Percentiles rank a stretch among this genome's conserved stretches.
Conservation (phyloP, 495 filamentous ascomycete genomes). For the Tricharina praecox region DNA sequence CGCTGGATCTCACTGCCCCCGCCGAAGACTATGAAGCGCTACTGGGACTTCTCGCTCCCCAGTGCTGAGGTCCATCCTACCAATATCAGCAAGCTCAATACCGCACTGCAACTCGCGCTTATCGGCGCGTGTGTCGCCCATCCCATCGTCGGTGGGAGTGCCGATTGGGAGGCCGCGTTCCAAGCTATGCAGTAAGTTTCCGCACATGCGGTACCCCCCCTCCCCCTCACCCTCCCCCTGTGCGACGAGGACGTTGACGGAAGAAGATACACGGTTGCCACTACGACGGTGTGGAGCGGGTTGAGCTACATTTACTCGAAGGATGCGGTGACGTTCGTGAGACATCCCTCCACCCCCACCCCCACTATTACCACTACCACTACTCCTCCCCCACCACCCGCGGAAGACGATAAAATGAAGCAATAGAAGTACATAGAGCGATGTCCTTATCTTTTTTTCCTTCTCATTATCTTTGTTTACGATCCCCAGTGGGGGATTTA, state of each 20-base stretch:
- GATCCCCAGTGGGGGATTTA: too few relatives aligned
- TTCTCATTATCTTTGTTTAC: too few relatives aligned
- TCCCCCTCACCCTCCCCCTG: too few relatives aligned
- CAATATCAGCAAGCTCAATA: constrained; percentile 72
- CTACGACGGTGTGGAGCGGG: constrained; percentile 71
- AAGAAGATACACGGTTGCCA: constrained; percentile 54
- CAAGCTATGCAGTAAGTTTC: constrained; percentile 53
- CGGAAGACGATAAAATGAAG: too few relatives aligned
- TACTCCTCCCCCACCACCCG: too few relatives aligned
- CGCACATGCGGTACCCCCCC: too few relatives aligned
- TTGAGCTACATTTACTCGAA: constrained; percentile 67
- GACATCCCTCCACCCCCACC: constrained; percentile 31
- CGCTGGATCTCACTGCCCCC: constrained; percentile 83
- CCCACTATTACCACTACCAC: too few relatives aligned
- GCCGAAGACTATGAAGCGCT: constrained; percentile 80
- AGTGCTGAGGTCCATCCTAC: constrained; percentile 88
- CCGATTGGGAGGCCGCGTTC: constrained; percentile 37
- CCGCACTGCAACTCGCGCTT: constrained; percentile 58
- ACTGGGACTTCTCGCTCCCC: constrained; percentile 94
- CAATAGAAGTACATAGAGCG: neutral
- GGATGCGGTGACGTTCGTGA: constrained; percentile 64
- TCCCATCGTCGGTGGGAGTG: constrained; percentile 41
- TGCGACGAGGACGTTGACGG: constrained; percentile 1
- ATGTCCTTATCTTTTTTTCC: constrained; percentile 4
- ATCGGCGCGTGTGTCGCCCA: constrained; percentile 61